phyloP scores from a whole-genome alignment of 2,329 filamentous ascomycete species.

The Parascedosporium putredinis region DNA sequence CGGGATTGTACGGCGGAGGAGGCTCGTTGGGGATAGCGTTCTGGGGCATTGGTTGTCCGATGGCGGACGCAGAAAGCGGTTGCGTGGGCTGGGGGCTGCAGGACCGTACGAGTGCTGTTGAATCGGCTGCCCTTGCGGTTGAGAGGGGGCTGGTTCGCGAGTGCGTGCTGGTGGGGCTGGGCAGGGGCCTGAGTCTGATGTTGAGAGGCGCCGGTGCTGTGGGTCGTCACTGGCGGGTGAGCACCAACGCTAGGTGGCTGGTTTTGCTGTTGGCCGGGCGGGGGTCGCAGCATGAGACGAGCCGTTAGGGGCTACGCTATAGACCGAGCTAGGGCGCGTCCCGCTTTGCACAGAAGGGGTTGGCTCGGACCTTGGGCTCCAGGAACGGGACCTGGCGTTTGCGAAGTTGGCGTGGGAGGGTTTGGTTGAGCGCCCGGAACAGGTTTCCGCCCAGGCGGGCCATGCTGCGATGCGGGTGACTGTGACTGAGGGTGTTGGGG shows the following conservation, averaged over 20 bases:
- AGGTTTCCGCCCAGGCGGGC: background rate
- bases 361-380: background rate
- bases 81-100: background rate
- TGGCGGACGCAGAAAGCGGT: background rate
- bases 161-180: background rate
- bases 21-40: background rate
- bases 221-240: background rate
- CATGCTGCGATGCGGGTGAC: background rate
- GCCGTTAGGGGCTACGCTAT: background rate
- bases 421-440: background rate
- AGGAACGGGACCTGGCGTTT: background rate
- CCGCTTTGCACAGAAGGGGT: background rate
- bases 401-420: background rate
- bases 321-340: background rate
- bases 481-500: background rate
- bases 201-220: background rate
- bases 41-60: background rate
- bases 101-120: background rate
- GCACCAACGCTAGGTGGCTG: background rate
- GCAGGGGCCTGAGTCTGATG: background rate
- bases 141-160: background rate
- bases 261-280: background rate
- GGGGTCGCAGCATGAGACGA: background rate
- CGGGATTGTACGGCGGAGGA: background rate
- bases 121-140: background rate